A percentile compares a stretch with the other conserved stretches of the same genome.
phyloP scores from a whole-genome alignment of 2,329 filamentous ascomycete species.

The Thermothelomyces thermophilus region DNA sequence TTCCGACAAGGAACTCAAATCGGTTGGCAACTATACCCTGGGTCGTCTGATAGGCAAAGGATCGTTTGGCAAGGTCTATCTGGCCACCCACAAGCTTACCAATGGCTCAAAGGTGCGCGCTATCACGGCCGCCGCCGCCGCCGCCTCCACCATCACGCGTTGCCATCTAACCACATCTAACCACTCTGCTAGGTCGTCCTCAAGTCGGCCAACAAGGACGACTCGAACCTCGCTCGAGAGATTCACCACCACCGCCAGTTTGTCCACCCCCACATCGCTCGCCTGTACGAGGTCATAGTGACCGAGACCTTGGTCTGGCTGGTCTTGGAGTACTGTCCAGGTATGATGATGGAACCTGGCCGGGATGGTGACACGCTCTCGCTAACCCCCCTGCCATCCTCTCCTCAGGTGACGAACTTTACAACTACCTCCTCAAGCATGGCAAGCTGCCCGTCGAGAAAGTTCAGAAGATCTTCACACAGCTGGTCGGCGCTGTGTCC shows the following conservation, averaged over 20 bases:
- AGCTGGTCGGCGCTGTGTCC: constrained; percentile 87
- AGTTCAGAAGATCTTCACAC: constrained; percentile 92
- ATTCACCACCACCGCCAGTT: constrained; percentile 99
- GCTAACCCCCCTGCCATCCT: not conserved
- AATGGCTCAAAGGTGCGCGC: constrained; percentile 85
- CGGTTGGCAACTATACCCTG: constrained; percentile 90
- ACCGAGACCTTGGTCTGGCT: constrained; percentile 94
- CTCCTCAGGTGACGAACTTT: constrained; percentile 77
- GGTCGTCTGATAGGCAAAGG: constrained; percentile 93
- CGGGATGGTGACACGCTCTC: no score
- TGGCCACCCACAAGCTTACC: constrained; percentile 92
- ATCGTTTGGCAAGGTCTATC: constrained; percentile 96
- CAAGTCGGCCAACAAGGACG: constrained; percentile 94
- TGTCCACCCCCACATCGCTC: constrained; percentile 91
- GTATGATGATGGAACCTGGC: constrained; percentile 33
- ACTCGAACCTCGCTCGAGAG: constrained; percentile 90
- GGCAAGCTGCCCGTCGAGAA: constrained; percentile 78
- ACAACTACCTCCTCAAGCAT: constrained; percentile 87
- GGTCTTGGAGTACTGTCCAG: constrained; percentile 91
- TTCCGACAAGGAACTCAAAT: constrained; percentile 80
- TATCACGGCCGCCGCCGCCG: no score
- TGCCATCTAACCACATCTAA: no score
- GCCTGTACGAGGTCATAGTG: constrained; percentile 96
- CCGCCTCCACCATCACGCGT: no score
- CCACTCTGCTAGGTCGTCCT: constrained; percentile 68